Conservation (phyloP, 164 flowering plant genomes). For the Santalum album region DNA sequence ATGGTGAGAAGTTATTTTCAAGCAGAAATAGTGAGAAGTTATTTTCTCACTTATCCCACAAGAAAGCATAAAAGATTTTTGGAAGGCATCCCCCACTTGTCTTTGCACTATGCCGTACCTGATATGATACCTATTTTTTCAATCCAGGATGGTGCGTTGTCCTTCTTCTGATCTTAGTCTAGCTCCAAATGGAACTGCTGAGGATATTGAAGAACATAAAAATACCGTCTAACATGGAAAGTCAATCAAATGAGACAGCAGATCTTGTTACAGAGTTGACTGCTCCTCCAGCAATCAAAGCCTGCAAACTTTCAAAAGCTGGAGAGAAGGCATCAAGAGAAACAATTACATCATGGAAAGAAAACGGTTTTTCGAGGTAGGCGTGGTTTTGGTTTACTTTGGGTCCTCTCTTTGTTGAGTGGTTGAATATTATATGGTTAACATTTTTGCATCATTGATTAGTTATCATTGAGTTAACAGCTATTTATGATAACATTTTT, state of each 20-base stretch:
- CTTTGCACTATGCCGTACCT: too few species aligned
- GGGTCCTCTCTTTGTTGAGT: not conserved
- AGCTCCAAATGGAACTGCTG: conserved; percentile 16
- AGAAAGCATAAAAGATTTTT: too few species aligned
- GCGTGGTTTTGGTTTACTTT: not conserved
- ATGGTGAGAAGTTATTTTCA: too few species aligned
- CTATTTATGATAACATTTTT: conserved; percentile 11
- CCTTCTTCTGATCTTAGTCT: conserved; percentile 38
- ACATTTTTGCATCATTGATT: not conserved
- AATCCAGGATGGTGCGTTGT: conserved; percentile 56
- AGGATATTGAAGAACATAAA: conserved; percentile 12
- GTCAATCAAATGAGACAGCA: conserved; percentile 13
- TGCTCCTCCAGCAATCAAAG: conserved; percentile 19
- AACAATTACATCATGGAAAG: conserved; percentile 55
- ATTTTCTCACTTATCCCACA: too few species aligned
- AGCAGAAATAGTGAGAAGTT: too few species aligned
- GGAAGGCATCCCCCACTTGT: too few species aligned
- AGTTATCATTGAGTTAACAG: not conserved
- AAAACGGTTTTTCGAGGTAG: conserved; percentile 88
- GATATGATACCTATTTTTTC: conserved; percentile 8
- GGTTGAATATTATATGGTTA: not conserved
- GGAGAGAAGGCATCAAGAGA: conserved; percentile 64
- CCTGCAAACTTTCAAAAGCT: conserved; percentile 43
- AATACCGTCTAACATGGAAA: conserved; percentile 11
- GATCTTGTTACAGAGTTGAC: conserved; percentile 18